Percentiles rank a stretch among this genome's conserved stretches.
Evolutionary conservation across 1,284 basidiomycete species (phyloP).

Genomic region (Rhodotorula sp.): DNA sequence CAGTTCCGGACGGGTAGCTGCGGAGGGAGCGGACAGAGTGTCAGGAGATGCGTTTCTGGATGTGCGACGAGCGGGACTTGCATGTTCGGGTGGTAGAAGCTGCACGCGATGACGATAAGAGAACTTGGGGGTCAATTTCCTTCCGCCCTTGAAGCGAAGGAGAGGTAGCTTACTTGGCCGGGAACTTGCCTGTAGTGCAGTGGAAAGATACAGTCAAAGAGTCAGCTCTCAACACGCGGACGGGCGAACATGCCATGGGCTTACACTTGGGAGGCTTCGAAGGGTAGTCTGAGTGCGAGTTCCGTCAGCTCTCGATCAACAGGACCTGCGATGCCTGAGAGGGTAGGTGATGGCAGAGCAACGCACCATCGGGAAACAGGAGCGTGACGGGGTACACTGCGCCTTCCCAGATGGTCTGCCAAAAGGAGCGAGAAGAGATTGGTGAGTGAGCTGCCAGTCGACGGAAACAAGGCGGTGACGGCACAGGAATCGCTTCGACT

Average conservation of each 20-base stretch:
- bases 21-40: slow-evolving; percentile 54
- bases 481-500: background rate
- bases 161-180: slow-evolving; percentile 78
- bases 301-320: background rate
- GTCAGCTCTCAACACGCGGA: background rate
- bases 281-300: slow-evolving; percentile 70
- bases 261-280: slow-evolving; percentile 89
- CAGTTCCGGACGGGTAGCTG: slow-evolving; percentile 90
- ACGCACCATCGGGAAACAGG: slow-evolving; percentile 87
- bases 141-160: no score
- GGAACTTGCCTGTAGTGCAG: slow-evolving; percentile 69
- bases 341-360: no score
- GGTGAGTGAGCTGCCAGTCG: background rate
- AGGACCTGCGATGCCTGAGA: no score
- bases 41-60: background rate
- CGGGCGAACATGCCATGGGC: slow-evolving; percentile 46
- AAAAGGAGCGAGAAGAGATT: background rate
- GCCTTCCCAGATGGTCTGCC: slow-evolving; percentile 91
- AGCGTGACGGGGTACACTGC: slow-evolving; percentile 91
- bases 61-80: background rate
- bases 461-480: background rate
- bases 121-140: background rate
- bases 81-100: slow-evolving; percentile 19
- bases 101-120: background rate
- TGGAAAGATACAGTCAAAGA: slow-evolving; percentile 55